Evolutionary conservation across 2,329 filamentous ascomycete genomes (phyloP), one percentile per base, ranked within the genome.

Genomic region (Diaporthe australafricana): DNA sequence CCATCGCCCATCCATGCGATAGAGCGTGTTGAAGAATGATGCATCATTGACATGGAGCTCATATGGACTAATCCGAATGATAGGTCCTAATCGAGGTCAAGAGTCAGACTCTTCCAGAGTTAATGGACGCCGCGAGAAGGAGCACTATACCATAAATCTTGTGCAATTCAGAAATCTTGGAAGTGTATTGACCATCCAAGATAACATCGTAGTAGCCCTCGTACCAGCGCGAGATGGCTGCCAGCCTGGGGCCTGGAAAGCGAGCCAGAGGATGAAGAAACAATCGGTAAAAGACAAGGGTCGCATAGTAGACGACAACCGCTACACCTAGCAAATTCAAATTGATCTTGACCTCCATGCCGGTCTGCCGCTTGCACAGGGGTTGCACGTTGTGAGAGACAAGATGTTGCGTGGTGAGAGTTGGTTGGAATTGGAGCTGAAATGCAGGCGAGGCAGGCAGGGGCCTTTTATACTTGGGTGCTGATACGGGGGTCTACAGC

Each of bases 201-300:
- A 83, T 69, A 25, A 85, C 77, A 69, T 86, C 84, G 71, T 85
- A 85, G 75, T 84, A 86, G 62, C 81, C 80, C 73, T 83, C 82
- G 70, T 83, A 84, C 77, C 80, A 82, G 65, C 80, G 77, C 62
- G 81, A 83, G 60, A 82, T 74, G 5, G 82, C 82, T 32, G 83
- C 81, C 40, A 84, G 77, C 73, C 75, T 81, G 66, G 82, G 82
- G 6, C 83, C 83, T 0, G 83, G 82, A 56, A 84, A 79, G 68
- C 79, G 77, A 57, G 81, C 77, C 47, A 83, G 77, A 14, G 83
- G 81, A 70, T 82, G 83, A 68, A 84, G 76, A 75, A 78, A 82
- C 30, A 84, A 74, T 63, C 82, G 70, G 52, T 73, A 74, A 22
- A 74, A 56, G 3, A 30, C 22, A 38, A 71, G 56, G 27, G n/a